Conservation (phyloP, 352 stramenopile species). For the Phytophthora sansomeana region DNA sequence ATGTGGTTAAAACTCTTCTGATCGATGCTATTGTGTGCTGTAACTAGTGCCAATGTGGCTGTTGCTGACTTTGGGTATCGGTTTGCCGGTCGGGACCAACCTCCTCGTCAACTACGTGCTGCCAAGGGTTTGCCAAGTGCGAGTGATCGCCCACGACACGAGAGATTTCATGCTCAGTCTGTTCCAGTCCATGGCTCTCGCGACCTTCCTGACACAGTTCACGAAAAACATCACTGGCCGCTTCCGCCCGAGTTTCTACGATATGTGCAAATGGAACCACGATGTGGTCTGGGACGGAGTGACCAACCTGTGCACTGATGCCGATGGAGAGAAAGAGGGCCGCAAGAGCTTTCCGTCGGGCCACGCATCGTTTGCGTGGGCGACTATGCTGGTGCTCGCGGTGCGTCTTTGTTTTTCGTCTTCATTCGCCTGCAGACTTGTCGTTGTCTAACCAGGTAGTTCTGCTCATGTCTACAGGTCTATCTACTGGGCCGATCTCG, state of each 20-base stretch:
- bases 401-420: constrained; percentile 32
- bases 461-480: constrained; percentile 32
- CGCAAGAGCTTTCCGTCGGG: constrained; percentile 79
- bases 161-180: constrained; percentile 72
- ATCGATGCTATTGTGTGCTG: neutral
- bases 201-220: constrained; percentile 64
- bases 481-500: constrained; percentile 79
- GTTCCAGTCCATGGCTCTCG: constrained; percentile 49
- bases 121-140: constrained; percentile 48
- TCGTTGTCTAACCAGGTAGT: neutral
- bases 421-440: too few relatives aligned
- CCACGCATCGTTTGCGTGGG: constrained; percentile 69
- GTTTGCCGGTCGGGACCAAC: constrained; percentile 50
- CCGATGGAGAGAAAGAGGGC: constrained; percentile 58
- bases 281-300: constrained; percentile 64
- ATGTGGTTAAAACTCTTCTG: neutral
- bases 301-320: constrained; percentile 61
- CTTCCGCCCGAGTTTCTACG: constrained; percentile 75
- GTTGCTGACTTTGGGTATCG: constrained; percentile 36
- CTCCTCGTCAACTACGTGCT: constrained; percentile 60
- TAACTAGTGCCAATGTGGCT: constrained; percentile 53
- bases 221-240: constrained; percentile 71
- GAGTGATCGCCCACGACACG: constrained; percentile 64
- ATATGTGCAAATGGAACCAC: constrained; percentile 77
- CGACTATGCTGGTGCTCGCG: constrained; percentile 75